Conservation (phyloP, 345 rosid genomes). For the Boechera stricta region DNA sequence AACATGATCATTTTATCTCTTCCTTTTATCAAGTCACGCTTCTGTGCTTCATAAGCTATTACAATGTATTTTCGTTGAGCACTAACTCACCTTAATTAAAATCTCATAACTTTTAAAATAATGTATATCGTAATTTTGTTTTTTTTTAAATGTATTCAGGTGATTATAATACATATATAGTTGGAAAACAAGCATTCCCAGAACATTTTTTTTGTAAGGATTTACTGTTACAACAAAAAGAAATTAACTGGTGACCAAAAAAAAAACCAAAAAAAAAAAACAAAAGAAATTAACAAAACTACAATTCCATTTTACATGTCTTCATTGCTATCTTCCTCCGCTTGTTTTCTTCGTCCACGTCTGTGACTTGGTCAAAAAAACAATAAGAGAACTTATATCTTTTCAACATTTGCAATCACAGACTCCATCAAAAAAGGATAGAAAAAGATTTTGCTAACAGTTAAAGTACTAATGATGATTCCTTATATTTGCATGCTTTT, state of each 20-base stretch:
- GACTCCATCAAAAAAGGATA: constrained; percentile 32
- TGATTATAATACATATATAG: background rate
- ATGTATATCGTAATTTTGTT: background rate
- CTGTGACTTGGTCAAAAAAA: constrained; percentile 37
- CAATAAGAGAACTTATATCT: background rate
- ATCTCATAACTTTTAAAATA: background rate
- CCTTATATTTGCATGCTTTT: constrained; percentile 15
- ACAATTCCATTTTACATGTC: constrained; percentile 12
- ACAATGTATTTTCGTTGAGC: constrained; percentile 9
- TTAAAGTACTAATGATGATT: constrained; percentile 31
- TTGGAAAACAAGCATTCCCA: background rate
- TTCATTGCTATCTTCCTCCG: constrained; percentile 3
- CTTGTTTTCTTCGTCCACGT: constrained; percentile 27
- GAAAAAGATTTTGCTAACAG: constrained; percentile 34
- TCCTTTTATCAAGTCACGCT: constrained; percentile 30
- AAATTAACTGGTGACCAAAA: no score
- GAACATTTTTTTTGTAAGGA: background rate
- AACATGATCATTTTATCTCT: constrained; percentile 35
- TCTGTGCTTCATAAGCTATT: constrained; percentile 19
- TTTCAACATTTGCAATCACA: constrained; percentile 37
- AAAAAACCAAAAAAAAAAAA: no score
- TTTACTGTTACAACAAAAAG: background rate
- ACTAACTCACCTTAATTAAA: constrained; percentile 1
- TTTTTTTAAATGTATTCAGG: background rate
- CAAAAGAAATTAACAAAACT: background rate